phyloP scores from a whole-genome alignment of 345 rosid species.

The Eucalyptus cladocalyx region DNA sequence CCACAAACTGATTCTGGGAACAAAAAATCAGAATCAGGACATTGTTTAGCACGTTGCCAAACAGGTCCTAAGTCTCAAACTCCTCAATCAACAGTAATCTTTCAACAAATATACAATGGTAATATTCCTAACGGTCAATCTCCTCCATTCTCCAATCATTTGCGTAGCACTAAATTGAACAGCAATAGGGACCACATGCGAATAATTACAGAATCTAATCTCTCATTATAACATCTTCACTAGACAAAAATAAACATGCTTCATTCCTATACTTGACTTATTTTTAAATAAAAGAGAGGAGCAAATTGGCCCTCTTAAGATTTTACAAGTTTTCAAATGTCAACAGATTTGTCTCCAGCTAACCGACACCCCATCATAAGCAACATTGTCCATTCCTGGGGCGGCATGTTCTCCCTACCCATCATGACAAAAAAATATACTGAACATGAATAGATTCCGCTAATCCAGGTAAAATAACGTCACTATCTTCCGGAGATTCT shows the following conservation, averaged over 20 bases:
- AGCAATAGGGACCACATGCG: neutral
- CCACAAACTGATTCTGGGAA: too few species aligned
- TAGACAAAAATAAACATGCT: neutral
- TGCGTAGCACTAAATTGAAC: neutral
- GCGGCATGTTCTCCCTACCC: neutral
- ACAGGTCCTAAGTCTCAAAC: neutral
- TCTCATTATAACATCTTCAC: neutral
- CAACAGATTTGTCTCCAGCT: neutral
- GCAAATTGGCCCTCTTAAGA: neutral
- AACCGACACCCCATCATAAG: neutral
- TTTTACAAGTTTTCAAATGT: neutral
- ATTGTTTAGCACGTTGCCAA: too few species aligned
- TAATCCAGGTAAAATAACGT: conserved; percentile 89
- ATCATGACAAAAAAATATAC: neutral
- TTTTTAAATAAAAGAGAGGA: neutral
- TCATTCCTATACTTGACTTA: neutral
- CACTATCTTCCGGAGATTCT: conserved; percentile 79
- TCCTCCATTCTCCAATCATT: neutral
- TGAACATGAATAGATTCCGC: neutral
- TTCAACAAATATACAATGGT: neutral
- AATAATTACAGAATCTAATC: neutral
- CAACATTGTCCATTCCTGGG: neutral
- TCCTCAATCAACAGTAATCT: neutral
- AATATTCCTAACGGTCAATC: neutral
- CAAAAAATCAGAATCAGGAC: too few species aligned